Evolutionary conservation across 352 stramenopile genomes (phyloP), one percentile per base, ranked within the genome.

Genomic region (Globisporangium sylvaticum): DNA sequence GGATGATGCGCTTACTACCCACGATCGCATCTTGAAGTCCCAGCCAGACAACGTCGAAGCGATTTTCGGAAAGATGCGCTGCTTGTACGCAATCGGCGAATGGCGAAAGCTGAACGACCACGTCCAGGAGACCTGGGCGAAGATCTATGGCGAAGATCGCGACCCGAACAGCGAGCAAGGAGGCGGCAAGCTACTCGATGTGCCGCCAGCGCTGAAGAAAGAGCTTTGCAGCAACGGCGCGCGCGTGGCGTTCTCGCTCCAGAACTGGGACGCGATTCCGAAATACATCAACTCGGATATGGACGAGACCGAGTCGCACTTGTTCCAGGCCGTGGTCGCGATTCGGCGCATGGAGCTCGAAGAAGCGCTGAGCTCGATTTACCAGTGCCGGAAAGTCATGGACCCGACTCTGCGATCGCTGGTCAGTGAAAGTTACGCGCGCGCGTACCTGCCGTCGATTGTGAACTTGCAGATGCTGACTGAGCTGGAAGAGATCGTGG

Each of bases 51-150:
- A 99, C 72, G 90, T 98, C n/a, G 92, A 98, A 73, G 89, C 96
- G 18, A 96, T 99, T 59, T 90, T 99, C 44, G 98, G 98, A 48
- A 99, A 97, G 68, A 98, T 99, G 90, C 91, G 97, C 25, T 99
- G 98, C 76, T 80, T 99, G n/a, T 98, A 98, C 77, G 97, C 97
- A 4, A 90, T 98, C 53, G 97, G 98, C 10, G 92, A 99, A 66
- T 99, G 97, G 97, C 78, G 91, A n/a, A 89, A 95, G 63, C 85
- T 99, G 14, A 91, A 99, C 22, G 88, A 98, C 54, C 87, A 99
- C 70, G 95, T 98, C 1, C 65, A 91, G 29, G 79, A 92, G 29
- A 94, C 85, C 18, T 95, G 88, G 88, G 73, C 83, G 9, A 94
- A 95, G 75, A 92, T 95, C 64, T 94, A 94, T 27, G 84, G 84